Evolutionary conservation across 2,329 filamentous ascomycete species (phyloP).

Genomic region (Fusarium tanahbumbuense): DNA sequence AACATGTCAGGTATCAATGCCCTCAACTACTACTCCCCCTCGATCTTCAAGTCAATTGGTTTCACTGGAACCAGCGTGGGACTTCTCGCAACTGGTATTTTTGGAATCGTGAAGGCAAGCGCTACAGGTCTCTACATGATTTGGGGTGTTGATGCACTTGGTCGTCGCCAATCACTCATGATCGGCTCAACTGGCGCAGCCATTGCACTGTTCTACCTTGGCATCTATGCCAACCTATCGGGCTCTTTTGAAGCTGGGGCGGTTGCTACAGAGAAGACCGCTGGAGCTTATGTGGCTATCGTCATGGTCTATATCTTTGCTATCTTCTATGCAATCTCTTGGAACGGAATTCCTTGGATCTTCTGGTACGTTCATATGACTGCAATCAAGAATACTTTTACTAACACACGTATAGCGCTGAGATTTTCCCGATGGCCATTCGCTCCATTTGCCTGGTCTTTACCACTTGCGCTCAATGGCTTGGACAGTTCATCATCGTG

Average conservation of each 20-base stretch:
- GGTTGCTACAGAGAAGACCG: neutral
- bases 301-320: constrained; percentile 11
- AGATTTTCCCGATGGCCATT: constrained; percentile 7
- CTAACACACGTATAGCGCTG: neutral
- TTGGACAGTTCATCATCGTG: constrained; percentile 3
- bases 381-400: neutral
- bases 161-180: constrained; percentile 5
- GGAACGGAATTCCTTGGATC: constrained; percentile 13
- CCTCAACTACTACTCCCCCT: constrained; percentile 15
- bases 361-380: neutral
- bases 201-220: neutral
- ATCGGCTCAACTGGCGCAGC: neutral
- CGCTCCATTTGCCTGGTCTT: constrained; percentile 4
- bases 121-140: constrained; percentile 8
- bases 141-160: constrained; percentile 8
- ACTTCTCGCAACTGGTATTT: constrained; percentile 2
- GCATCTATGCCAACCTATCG: neutral
- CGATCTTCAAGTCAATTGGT: constrained; percentile 29
- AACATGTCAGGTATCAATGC: constrained; percentile 18
- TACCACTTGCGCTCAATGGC: constrained; percentile 5
- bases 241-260: neutral
- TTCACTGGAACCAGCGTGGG: constrained; percentile 21
- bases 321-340: constrained; percentile 7
- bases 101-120: constrained; percentile 4
- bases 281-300: constrained; percentile 6